Evolutionary conservation across 257 asterid genomes (phyloP), one percentile per base, ranked within the genome.

Genomic region (Gentiana macrophylla): DNA sequence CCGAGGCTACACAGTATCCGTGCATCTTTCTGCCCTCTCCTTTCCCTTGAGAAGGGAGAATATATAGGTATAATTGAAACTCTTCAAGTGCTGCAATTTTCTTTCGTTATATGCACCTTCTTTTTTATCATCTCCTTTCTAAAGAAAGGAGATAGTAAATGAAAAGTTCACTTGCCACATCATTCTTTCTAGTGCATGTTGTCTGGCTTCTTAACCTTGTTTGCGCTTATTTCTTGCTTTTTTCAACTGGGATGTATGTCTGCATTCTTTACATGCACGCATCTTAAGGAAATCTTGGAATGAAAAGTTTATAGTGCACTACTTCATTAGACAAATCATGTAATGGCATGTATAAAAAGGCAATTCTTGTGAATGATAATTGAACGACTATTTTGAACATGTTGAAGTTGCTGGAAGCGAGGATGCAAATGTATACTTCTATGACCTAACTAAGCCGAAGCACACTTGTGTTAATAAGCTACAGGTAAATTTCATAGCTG

Each of bases 21-120:
- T 32, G 97, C 99, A 56, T 83, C 99, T 46, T 92, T 92, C 69
- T 92, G 99, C 74, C 99, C 99, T 60, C 72, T 92, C 74, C 97
- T 92, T 73, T 92, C 99, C 64, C 97, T 92, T 49, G 94, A 88
- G 84, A 92, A 92, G 78, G 97, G 97, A 62, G 99, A 92, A 77
- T 92, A 60, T 70, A 92, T 88, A 69, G 99, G 97, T 85, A 72
- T 13, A 77, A 32, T 38, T 37, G 46, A 33, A 46, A 37, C 33
- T 33, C 35, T 2, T 24, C 15, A 33, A 55, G 12, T 46, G 24
- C 49, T 46, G 12, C 52, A 4, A 38, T 55, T 37, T 44, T 63
- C 44, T 63, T 7, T 35, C 5, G 61, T 33, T 34, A 36, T 56
- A 55, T 4, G 9, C 11, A 32, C 37, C 36, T 49, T 50, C 2